These are phyloP conservation scores for Alliaria petiolata DNA, from an alignment of 345 rosid species.

Conservation along the genomic window DNA sequence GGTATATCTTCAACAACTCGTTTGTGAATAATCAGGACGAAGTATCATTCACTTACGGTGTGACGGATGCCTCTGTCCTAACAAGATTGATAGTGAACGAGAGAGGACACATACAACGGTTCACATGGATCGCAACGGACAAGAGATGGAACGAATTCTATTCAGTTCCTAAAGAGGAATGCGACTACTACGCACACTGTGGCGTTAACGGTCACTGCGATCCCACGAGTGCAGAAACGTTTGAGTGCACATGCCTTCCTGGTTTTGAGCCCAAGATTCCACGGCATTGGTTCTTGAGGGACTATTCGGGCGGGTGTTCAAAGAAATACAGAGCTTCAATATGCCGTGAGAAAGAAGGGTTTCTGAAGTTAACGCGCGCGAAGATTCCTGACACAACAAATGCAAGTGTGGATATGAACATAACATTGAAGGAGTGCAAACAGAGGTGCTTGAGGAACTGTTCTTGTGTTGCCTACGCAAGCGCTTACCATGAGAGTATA, in stretches of 20 bases:
- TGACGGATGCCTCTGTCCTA: slow-evolving; percentile 29
- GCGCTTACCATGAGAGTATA: slow-evolving; percentile 31
- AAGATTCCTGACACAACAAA: slow-evolving; percentile 49
- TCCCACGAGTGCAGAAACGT: slow-evolving; percentile 15
- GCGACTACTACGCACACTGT: slow-evolving; percentile 56
- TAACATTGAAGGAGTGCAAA: slow-evolving; percentile 40
- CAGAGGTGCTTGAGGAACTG: slow-evolving; percentile 44
- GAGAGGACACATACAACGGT: slow-evolving; percentile 41
- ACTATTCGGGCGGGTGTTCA: slow-evolving; percentile 45
- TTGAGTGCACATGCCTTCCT: slow-evolving; percentile 55
- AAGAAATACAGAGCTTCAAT: slow-evolving; percentile 25
- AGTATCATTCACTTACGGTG: slow-evolving; percentile 29
- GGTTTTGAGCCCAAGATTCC: slow-evolving; percentile 57
- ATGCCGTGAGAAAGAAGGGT: slow-evolving; percentile 48
- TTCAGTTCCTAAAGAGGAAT: slow-evolving; percentile 50
- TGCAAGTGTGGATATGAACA: slow-evolving; percentile 33
- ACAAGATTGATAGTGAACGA: slow-evolving; percentile 50
- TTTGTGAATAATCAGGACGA: slow-evolving; percentile 35
- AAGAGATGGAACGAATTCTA: slow-evolving; percentile 42
- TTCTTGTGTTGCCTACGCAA: slow-evolving; percentile 53
- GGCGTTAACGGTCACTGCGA: slow-evolving; percentile 52
- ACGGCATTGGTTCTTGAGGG: slow-evolving; percentile 49
- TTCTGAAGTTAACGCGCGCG: slow-evolving; percentile 35
- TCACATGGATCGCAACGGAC: slow-evolving; percentile 41
- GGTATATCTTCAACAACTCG: slow-evolving; percentile 29